Evolutionary conservation across 2,329 filamentous ascomycete species (phyloP).

Genomic region (Talaromyces sp.): DNA sequence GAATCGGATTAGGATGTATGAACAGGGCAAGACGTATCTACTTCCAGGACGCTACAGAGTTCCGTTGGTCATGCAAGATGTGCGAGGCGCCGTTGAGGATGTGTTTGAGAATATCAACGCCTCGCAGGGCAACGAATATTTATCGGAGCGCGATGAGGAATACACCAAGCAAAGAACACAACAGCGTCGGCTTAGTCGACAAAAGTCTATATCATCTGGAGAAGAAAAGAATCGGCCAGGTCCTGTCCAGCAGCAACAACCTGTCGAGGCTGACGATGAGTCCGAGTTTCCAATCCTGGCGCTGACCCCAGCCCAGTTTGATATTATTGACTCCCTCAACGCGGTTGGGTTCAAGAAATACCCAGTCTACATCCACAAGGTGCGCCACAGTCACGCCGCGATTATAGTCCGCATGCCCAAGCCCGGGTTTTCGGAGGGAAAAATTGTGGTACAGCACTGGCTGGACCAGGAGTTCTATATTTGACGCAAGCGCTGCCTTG

Average conservation of each 20-base stretch:
- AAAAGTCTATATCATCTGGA: constrained; percentile 15
- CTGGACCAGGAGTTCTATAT: constrained; percentile 67
- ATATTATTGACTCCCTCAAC: constrained; percentile 76
- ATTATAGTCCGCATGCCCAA: constrained; percentile 73
- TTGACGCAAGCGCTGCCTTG: constrained; percentile 27
- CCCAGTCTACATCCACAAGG: constrained; percentile 54
- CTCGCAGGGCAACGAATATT: constrained; percentile 66
- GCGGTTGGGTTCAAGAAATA: constrained; percentile 55
- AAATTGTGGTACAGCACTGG: constrained; percentile 76
- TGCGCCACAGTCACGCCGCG: constrained; percentile 79
- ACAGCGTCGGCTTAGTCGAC: constrained; percentile 8
- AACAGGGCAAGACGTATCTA: constrained; percentile 64
- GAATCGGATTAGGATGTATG: constrained; percentile 70
- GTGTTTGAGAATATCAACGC: constrained; percentile 70
- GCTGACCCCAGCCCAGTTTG: constrained; percentile 73
- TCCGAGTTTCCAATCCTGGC: constrained; percentile 66
- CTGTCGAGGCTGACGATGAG: constrained; percentile 17
- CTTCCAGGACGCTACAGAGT: constrained; percentile 68
- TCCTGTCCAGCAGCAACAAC: constrained; percentile 13
- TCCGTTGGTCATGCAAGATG: constrained; percentile 69
- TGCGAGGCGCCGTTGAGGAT: constrained; percentile 71
- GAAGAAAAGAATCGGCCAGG: constrained; percentile 12
- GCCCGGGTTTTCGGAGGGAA: constrained; percentile 70
- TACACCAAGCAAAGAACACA: constrained; percentile 23
- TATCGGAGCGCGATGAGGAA: constrained; percentile 55